phyloP scores from a whole-genome alignment of 2,329 filamentous ascomycete species.

The Metarhizium sp. region DNA sequence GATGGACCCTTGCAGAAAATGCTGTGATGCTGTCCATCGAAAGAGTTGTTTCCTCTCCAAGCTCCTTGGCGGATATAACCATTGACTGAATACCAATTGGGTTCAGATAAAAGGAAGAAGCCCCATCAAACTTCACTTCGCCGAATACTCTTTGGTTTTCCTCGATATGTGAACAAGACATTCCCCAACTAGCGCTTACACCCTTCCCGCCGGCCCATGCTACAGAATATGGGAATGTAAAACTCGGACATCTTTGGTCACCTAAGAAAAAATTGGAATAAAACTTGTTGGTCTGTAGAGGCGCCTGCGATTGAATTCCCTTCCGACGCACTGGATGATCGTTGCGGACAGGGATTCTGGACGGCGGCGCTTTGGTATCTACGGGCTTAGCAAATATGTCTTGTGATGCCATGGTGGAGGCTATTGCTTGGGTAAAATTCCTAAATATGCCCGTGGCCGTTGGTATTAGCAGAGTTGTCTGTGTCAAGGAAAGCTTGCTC shows the following conservation, averaged over 20 bases:
- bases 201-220: constrained; percentile 58
- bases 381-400: constrained; percentile 51
- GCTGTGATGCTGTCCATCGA: constrained; percentile 45
- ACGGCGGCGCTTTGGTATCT: constrained; percentile 39
- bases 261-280: constrained; percentile 74
- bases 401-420: constrained; percentile 17
- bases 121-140: constrained; percentile 41
- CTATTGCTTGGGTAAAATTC: not conserved
- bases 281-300: constrained; percentile 70
- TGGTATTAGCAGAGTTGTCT: not conserved
- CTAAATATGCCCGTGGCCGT: too few relatives aligned
- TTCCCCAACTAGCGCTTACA: constrained; percentile 60
- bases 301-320: constrained; percentile 36
- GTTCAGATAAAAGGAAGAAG: constrained; percentile 66
- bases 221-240: constrained; percentile 67
- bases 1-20: constrained; percentile 57
- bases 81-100: constrained; percentile 76
- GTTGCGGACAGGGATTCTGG: constrained; percentile 33
- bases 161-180: constrained; percentile 68
- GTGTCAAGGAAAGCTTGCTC: not conserved
- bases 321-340: constrained; percentile 51
- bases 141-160: constrained; percentile 59
- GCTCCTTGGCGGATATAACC: constrained; percentile 67
- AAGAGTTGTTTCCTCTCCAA: constrained; percentile 50
- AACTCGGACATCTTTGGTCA: constrained; percentile 58